Evolutionary conservation across 2,329 filamentous ascomycete genomes (phyloP).

Genomic region (Didymella segeticola): DNA sequence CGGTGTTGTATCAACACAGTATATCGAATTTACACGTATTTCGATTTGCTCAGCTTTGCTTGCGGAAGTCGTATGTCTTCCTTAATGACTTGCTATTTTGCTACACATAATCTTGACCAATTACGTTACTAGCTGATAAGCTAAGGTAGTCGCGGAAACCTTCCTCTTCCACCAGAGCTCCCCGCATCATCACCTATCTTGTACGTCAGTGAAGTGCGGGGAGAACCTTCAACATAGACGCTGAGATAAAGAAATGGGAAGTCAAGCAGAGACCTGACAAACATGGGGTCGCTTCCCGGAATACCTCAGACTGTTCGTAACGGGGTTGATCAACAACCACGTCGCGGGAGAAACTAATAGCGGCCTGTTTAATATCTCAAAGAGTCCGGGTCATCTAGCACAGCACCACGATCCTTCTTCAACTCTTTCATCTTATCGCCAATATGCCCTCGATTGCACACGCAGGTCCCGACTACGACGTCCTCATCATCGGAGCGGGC

Average conservation of each 20-base stretch:
- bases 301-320: not conserved
- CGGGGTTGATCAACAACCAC: too few species aligned
- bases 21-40: too few species aligned
- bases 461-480: constrained; percentile 14
- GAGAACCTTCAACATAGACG: not conserved
- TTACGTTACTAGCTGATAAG: not conserved
- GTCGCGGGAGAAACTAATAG: too few species aligned
- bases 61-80: too few species aligned
- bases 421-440: too few species aligned
- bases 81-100: too few species aligned
- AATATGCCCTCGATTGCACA: constrained; percentile 4
- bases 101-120: too few species aligned
- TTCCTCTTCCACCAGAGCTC: constrained; percentile 2
- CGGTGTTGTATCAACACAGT: too few species aligned
- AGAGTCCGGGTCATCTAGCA: too few species aligned
- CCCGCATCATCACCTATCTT: constrained; percentile 6
- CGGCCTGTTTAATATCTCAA: too few species aligned
- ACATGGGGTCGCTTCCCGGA: not conserved
- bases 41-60: too few species aligned
- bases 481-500: constrained; percentile 39
- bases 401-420: not conserved
- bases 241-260: not conserved
- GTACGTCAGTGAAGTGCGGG: constrained; percentile 1
- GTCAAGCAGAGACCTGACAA: not conserved
- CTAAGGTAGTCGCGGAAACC: constrained; percentile 1